Evolutionary conservation across 495 filamentous ascomycete genomes (phyloP).

Genomic region (Cenococcum geophilum): DNA sequence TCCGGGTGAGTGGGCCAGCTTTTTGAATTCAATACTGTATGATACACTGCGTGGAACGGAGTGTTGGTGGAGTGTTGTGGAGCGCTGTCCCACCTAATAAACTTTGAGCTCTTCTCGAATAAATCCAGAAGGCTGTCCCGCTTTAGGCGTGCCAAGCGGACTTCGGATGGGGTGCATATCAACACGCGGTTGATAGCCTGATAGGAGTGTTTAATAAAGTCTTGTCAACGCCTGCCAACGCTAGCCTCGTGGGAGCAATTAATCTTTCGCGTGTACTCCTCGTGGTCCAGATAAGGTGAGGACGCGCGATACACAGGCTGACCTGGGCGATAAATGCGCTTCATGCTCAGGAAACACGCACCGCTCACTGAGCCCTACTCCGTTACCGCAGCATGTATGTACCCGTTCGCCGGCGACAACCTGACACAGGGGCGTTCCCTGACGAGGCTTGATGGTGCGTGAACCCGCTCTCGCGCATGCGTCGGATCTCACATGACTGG

Average conservation of each 20-base stretch:
- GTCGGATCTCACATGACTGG: conserved; percentile 1
- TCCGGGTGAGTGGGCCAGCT: conserved; percentile 14
- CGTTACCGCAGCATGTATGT: neutral
- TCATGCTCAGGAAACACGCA: neutral
- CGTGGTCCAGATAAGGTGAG: neutral
- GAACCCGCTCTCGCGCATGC: neutral
- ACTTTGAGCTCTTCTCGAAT: conserved; percentile 18
- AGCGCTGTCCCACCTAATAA: too few relatives aligned
- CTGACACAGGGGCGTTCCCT: neutral
- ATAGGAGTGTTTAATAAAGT: conserved; percentile 18
- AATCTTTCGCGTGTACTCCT: neutral
- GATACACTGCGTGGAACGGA: conserved; percentile 6
- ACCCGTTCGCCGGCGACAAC: neutral
- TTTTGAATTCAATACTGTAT: neutral
- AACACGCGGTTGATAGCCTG: conserved; percentile 5
- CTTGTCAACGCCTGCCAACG: conserved; percentile 12
- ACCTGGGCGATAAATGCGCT: neutral
- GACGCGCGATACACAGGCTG: too few relatives aligned
- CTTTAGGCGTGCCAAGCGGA: conserved; percentile 14
- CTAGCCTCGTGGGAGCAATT: neutral
- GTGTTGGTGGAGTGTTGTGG: neutral
- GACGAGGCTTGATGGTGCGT: neutral
- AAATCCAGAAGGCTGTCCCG: conserved; percentile 14
- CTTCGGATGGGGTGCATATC: conserved; percentile 14
- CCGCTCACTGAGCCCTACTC: neutral